These are phyloP conservation scores for Flaveria floridana DNA, from an alignment of 140 eudicot species.

Conservation along the genomic window DNA sequence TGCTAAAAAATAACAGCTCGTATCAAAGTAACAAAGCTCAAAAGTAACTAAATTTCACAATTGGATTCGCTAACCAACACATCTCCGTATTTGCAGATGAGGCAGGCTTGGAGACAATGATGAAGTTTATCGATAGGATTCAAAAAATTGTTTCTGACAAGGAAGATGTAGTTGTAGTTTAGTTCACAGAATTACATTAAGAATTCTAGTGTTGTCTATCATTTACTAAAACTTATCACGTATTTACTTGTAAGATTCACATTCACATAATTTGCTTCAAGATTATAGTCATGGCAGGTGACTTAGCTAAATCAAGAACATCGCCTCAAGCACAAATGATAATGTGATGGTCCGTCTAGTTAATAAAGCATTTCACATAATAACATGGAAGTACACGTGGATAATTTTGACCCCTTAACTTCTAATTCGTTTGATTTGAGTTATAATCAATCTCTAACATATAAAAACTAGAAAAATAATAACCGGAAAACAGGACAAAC, in stretches of 20 bases:
- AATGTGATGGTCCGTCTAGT: neutral
- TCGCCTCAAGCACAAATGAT: neutral
- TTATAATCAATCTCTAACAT: neutral
- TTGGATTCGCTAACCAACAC: neutral
- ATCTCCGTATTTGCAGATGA: conserved; percentile 50
- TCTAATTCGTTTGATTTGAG: neutral
- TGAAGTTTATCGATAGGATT: conserved; percentile 62
- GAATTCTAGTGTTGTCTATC: neutral
- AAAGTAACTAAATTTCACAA: no score
- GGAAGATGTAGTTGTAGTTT: conserved; percentile 31
- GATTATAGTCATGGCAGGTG: neutral
- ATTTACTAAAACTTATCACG: no score
- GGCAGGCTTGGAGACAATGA: conserved; percentile 53
- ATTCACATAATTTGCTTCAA: conserved; percentile 3
- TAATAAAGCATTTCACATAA: neutral
- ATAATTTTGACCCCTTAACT: neutral
- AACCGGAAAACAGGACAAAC: no score
- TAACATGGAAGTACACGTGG: neutral
- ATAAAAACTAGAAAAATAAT: no score
- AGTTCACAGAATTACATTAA: neutral
- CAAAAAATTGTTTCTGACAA: conserved; percentile 40
- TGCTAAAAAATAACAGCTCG: neutral
- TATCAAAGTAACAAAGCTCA: no score
- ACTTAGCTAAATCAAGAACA: neutral
- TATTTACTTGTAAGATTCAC: neutral